These are phyloP conservation scores for Cryptococcus neoformans DNA, from an alignment of 1,284 basidiomycete genomes.

Conservation along the genomic window DNA sequence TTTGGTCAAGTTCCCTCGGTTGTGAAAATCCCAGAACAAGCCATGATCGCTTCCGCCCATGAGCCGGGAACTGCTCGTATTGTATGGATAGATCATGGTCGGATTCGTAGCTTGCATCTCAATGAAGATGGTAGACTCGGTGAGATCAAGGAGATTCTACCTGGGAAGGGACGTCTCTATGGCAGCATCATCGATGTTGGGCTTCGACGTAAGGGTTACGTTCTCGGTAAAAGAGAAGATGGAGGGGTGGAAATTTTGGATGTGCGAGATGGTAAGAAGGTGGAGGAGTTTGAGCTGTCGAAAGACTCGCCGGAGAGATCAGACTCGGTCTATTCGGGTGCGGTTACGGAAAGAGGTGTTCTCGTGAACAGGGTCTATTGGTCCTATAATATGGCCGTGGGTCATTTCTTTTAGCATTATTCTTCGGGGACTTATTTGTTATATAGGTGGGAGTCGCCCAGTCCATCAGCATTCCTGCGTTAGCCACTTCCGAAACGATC, in stretches of 20 bases:
- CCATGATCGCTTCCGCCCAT: conserved; percentile 26
- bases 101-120: conserved; percentile 46
- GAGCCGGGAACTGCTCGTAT: conserved; percentile 49
- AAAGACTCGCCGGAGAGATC: conserved; percentile 33
- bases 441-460: conserved; percentile 13
- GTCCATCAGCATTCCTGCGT: conserved; percentile 12
- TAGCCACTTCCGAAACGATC: conserved; percentile 13
- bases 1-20: conserved; percentile 59
- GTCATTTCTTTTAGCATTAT: conserved; percentile 26
- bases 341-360: conserved; percentile 12
- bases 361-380: conserved; percentile 67
- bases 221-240: conserved; percentile 53
- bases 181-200: conserved; percentile 36
- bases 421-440: neutral
- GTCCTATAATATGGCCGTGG: conserved; percentile 60
- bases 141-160: conserved; percentile 56
- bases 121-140: conserved; percentile 44
- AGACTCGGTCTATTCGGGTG: conserved; percentile 55
- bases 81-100: conserved; percentile 66
- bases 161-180: conserved; percentile 27
- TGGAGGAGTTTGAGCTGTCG: conserved; percentile 62
- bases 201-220: conserved; percentile 31
- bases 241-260: conserved; percentile 60
- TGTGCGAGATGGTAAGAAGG: conserved; percentile 49
- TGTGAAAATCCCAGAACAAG: conserved; percentile 47